phyloP scores from a whole-genome alignment of 768 basidiomycete species.

The Podaxis sp. region DNA sequence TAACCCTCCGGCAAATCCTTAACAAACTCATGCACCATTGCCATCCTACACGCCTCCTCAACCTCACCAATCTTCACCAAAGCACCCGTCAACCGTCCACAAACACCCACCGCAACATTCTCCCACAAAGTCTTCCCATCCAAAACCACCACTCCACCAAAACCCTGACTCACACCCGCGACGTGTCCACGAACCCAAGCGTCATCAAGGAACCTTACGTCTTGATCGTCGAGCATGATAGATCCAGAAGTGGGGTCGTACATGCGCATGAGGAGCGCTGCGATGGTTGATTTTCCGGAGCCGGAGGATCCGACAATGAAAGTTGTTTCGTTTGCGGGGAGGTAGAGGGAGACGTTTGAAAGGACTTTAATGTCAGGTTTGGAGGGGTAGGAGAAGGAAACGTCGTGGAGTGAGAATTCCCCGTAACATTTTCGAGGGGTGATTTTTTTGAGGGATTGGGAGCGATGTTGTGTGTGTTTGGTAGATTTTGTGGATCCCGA shows the following conservation, averaged over 20 bases:
- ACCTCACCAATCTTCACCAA: constrained; percentile 68
- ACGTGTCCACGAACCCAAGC: constrained; percentile 68
- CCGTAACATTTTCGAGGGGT: constrained; percentile 63
- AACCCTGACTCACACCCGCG: constrained; percentile 77
- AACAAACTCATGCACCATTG: constrained; percentile 87
- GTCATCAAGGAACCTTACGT: constrained; percentile 70
- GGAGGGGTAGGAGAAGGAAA: constrained; percentile 84
- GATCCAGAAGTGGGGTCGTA: constrained; percentile 64
- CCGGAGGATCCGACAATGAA: constrained; percentile 92
- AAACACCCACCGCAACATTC: constrained; percentile 74
- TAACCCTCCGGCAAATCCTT: constrained; percentile 84
- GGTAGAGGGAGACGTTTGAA: constrained; percentile 58
- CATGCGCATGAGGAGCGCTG: constrained; percentile 75
- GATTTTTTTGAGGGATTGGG: constrained; percentile 54
- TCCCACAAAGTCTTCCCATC: constrained; percentile 81
- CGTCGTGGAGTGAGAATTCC: constrained; percentile 70
- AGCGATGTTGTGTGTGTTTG: constrained; percentile 21
- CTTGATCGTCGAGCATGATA: constrained; percentile 80
- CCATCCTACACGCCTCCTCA: constrained; percentile 76
- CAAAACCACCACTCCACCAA: constrained; percentile 51
- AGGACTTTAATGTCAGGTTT: constrained; percentile 70
- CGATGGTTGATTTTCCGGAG: constrained; percentile 90
- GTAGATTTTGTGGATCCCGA: constrained; percentile 38
- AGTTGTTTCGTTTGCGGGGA: constrained; percentile 78
- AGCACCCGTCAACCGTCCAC: constrained; percentile 39